Evolutionary conservation across 2,329 filamentous ascomycete species (phyloP), one percentile per base, ranked within the genome.

Genomic region (Drechslerella coelobrocha): DNA sequence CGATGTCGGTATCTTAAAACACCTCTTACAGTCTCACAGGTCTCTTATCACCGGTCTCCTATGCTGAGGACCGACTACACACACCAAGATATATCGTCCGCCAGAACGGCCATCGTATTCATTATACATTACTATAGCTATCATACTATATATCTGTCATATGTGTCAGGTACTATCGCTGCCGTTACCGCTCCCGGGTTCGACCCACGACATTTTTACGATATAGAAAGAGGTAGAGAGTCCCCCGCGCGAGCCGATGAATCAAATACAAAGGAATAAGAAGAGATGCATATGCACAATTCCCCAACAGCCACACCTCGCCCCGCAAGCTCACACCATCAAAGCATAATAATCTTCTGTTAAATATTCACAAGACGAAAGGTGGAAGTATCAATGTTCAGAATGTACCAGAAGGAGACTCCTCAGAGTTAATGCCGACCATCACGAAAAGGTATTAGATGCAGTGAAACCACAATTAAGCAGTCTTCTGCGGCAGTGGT

Each of bases 341-440:
- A n/a, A n/a, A n/a, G n/a, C 56, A 26, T 29, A 24, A 52, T 53
- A 37, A 54, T 24, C 9, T 19, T 14, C n/a, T n/a, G n/a, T 23
- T 24, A 19, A 68, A 68, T 68, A 68, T 68, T 68, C 62, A 68
- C 62, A 68, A 55, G 55, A n/a, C 27, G 17, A 66, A 66, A 53
- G 47, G 19, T 21, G 29, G 52, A 41, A 7, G 24, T n/a, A 9
- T 19, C 52, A 26, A 29, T 24, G 29, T 19, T 23, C 37, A 47
- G 29, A 19, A n/a, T n/a, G n/a, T n/a, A n/a, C n/a, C n/a, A n/a
- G n/a, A n/a, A 34, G 29, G 7, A 34, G 7, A 34, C 29, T 12
- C 29, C 29, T 34, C 29, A 34, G 29, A 34, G n/a, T n/a, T n/a
- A 34, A 6, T 34, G 29, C 29, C 29, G 12, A 34, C 7, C 29